Evolutionary conservation across 768 basidiomycete species (phyloP).

Genomic region (Pleurotus sapidus): DNA sequence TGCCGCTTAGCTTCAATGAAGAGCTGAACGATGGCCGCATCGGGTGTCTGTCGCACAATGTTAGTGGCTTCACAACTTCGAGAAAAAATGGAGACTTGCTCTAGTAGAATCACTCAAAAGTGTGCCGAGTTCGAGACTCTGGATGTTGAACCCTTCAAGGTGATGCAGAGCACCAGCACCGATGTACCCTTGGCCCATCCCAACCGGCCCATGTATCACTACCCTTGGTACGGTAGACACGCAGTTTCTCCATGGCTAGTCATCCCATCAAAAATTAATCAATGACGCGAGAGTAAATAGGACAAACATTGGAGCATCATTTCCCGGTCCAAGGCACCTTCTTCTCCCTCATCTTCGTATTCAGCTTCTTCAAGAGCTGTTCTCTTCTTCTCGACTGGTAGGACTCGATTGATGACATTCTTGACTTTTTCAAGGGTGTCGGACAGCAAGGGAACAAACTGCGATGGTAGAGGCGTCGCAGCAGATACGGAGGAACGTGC

Average conservation of each 20-base stretch:
- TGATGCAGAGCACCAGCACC: constrained; percentile 91
- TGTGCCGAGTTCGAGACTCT: constrained; percentile 88
- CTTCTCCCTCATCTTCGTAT: constrained; percentile 77
- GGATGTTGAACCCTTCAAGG: constrained; percentile 93
- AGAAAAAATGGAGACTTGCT: constrained; percentile 42
- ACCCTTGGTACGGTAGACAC: constrained; percentile 90
- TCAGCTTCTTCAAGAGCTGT: constrained; percentile 93
- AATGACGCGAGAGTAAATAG: not conserved
- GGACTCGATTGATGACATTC: constrained; percentile 60
- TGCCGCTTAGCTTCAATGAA: constrained; percentile 97
- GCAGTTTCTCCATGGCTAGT: constrained; percentile 86
- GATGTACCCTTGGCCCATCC: constrained; percentile 91
- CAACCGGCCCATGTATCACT: constrained; percentile 72
- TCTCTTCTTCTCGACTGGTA: constrained; percentile 80
- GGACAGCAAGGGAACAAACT: constrained; percentile 77
- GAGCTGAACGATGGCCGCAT: constrained; percentile 91
- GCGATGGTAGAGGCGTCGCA: constrained; percentile 80
- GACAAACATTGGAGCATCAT: constrained; percentile 80
- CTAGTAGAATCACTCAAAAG: constrained; percentile 87
- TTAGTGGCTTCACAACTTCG: too few species aligned
- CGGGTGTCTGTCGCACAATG: constrained; percentile 57
- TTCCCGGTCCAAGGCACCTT: constrained; percentile 87
- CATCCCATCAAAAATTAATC: constrained; percentile 5
- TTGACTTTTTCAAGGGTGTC: constrained; percentile 72
- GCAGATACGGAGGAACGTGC: constrained; percentile 86